Conservation (phyloP, 2,329 filamentous ascomycete species). For the Diaporthe batatas region DNA sequence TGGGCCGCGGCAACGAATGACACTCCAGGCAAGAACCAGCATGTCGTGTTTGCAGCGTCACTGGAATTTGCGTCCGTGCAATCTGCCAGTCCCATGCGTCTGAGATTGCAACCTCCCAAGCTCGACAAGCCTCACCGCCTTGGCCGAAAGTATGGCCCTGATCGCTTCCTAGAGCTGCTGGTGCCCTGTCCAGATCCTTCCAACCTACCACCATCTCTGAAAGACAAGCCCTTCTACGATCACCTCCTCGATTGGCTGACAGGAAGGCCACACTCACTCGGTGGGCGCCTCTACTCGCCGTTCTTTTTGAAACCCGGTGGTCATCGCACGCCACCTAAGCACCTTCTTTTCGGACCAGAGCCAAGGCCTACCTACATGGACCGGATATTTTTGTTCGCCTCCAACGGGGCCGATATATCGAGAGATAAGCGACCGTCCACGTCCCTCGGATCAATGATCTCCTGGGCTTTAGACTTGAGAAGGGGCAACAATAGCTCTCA, state of each 20-base stretch:
- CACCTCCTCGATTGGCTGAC: constrained; percentile 59
- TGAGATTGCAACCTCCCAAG: constrained; percentile 63
- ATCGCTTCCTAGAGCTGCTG: constrained; percentile 69
- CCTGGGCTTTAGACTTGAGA: constrained; percentile 65
- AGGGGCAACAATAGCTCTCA: constrained; percentile 57
- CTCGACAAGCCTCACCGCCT: constrained; percentile 66
- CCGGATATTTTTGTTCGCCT: constrained; percentile 68
- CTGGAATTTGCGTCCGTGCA: constrained; percentile 54
- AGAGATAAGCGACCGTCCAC: constrained; percentile 46
- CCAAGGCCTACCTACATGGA: constrained; percentile 53
- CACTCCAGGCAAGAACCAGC: constrained; percentile 8
- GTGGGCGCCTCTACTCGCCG: constrained; percentile 61
- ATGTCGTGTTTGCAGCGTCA: constrained; percentile 59
- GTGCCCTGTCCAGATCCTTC: constrained; percentile 59
- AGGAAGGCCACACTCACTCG: constrained; percentile 55
- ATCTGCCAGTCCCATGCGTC: constrained; percentile 57
- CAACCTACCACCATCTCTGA: constrained; percentile 47
- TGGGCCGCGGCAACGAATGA: background rate
- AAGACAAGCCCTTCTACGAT: constrained; percentile 50
- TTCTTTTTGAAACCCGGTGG: constrained; percentile 59
- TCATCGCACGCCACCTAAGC: constrained; percentile 55
- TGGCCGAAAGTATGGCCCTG: constrained; percentile 67
- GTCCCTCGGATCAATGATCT: constrained; percentile 58
- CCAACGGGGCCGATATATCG: constrained; percentile 60
- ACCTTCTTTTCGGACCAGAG: constrained; percentile 50